Conservation (phyloP, 352 stramenopile genomes). For the Phytophthora syringae region DNA sequence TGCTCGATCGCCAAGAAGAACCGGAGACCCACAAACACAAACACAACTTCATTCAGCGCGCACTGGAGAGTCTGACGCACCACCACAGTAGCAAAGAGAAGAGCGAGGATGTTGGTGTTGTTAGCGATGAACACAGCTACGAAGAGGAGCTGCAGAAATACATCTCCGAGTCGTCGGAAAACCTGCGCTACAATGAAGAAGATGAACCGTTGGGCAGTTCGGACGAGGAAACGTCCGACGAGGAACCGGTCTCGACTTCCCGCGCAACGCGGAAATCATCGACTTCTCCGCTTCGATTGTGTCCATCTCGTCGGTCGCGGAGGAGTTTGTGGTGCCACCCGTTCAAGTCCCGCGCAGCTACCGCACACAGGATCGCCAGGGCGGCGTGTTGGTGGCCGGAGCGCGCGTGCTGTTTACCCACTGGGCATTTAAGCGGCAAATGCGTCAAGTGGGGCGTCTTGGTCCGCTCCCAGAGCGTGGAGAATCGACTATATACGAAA, state of each 20-base stretch:
- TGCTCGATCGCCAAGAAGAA: constrained; percentile 12
- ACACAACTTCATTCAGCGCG: constrained; percentile 28
- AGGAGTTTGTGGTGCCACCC: constrained; percentile 34
- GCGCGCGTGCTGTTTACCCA: constrained; percentile 40
- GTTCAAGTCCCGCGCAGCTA: constrained; percentile 40
- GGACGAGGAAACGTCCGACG: constrained; percentile 21
- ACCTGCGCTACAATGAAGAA: constrained; percentile 13
- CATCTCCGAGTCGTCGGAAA: constrained; percentile 27
- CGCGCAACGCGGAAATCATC: constrained; percentile 20
- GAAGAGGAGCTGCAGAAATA: constrained; percentile 31
- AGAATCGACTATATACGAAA: not conserved
- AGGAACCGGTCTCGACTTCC: constrained; percentile 6
- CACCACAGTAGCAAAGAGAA: constrained; percentile 20
- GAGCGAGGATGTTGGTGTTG: not conserved
- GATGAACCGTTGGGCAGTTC: constrained; percentile 13
- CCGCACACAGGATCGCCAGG: constrained; percentile 34
- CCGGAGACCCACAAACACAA: not conserved
- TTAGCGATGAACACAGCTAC: constrained; percentile 32
- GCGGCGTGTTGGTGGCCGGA: constrained; percentile 41
- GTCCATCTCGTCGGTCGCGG: constrained; percentile 13
- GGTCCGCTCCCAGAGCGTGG: constrained; percentile 28
- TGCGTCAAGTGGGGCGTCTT: constrained; percentile 22
- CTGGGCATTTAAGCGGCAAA: constrained; percentile 39
- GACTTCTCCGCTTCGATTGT: constrained; percentile 28
- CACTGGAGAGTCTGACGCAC: constrained; percentile 21